Base-by-base conservation (phyloP, 768 basidiomycete species). In the Termitomyces sp. region DNA sequence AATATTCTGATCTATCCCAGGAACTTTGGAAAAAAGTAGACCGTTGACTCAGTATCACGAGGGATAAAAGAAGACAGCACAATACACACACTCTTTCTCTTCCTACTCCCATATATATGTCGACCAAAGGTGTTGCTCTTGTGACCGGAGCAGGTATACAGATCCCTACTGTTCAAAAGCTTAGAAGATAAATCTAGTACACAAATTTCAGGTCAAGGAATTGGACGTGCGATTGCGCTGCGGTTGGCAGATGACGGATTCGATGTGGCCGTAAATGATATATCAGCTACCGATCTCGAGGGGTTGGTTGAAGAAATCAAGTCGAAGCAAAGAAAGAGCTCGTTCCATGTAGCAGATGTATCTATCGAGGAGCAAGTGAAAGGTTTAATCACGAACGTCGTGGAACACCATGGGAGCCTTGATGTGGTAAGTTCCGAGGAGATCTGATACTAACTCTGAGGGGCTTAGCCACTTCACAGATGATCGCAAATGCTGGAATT, bases 401-500 rank as follows among this genome's bases (percentile, higher is more conserved):
- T 66, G 23, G 31, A 59, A 27, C 38, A 48, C 25, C 53, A 64
- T 5, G 66, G 69, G 12, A 51, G 63, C 11, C 59, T 76, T 12
- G 68, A 75, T 31, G 73, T 76, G 53, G 76, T 75, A 51, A 53
- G 68, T 58, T 19, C 8, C 8, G 7, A 31, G 9, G 23, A 19
- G 23, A 10, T 21, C 16, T 11, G 5, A 14, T 5, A 40, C 14
- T 21, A 29, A 4, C n/a, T 29, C 21, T 9, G 34, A 17, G 42
- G 21, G 32, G 34, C 5, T 21, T 17, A 14, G 5, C n/a, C 12
- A 17, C 37, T 41, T 29, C n/a, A 27, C 44, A 72, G 71, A 72
- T 72, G 71, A 64, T 74, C 1, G 71, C 71, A 0, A 74, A 73
- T 55, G 69, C 71, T 17, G 72, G 71, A 1, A 65, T 71, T 12